These are phyloP conservation scores for Cadophora gregata DNA, from an alignment of 2,329 filamentous ascomycete species.

Conservation along the genomic window DNA sequence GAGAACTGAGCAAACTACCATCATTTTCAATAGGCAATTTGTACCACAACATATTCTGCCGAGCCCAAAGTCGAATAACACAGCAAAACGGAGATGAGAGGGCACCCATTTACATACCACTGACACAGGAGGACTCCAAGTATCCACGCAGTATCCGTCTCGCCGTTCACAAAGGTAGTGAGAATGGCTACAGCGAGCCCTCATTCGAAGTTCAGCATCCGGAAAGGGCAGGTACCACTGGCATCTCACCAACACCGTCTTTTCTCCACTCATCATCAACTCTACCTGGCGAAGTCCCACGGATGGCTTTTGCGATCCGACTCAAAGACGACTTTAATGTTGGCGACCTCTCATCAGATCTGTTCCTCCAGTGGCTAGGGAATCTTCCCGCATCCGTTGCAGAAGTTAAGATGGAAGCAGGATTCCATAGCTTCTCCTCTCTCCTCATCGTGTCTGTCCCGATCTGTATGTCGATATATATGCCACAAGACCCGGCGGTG, in stretches of 20 bases:
- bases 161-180: constrained; percentile 17
- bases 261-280: constrained; percentile 33
- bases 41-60: constrained; percentile 36
- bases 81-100: constrained; percentile 24
- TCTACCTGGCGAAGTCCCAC: constrained; percentile 22
- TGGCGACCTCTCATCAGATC: constrained; percentile 30
- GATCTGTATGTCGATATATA: constrained; percentile 38
- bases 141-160: constrained; percentile 36
- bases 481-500: constrained; percentile 32
- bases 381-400: constrained; percentile 32
- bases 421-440: constrained; percentile 34
- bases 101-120: constrained; percentile 28
- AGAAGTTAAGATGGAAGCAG: constrained; percentile 38
- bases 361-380: constrained; percentile 35
- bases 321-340: constrained; percentile 29
- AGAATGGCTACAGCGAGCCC: constrained; percentile 2
- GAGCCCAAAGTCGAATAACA: constrained; percentile 26
- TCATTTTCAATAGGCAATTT: constrained; percentile 36
- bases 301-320: constrained; percentile 36
- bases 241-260: constrained; percentile 21
- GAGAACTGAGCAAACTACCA: constrained; percentile 32
- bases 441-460: constrained; percentile 38
- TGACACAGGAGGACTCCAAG: constrained; percentile 26
- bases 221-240: neutral
- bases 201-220: constrained; percentile 26